A percentile compares a stretch with the other conserved stretches of the same genome.
Conservation (phyloP, 352 stramenopile species). For the Globisporangium cystogenes region DNA sequence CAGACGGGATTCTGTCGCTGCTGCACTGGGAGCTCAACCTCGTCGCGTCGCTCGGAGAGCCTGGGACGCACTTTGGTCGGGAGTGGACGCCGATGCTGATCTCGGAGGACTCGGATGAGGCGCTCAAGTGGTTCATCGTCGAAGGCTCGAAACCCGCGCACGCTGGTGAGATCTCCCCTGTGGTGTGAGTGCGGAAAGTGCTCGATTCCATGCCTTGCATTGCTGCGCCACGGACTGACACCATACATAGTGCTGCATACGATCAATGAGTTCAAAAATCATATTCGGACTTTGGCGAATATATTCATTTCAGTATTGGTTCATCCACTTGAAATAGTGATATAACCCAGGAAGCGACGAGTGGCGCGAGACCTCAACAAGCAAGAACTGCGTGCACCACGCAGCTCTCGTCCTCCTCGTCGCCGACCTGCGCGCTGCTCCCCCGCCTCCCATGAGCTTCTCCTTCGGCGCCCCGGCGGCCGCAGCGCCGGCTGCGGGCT, state of each 20-base stretch:
- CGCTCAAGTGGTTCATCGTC: conserved; percentile 11
- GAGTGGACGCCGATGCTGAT: conserved; percentile 11
- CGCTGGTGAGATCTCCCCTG: not conserved
- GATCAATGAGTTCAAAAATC: too few relatives aligned
- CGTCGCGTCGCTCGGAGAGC: conserved; percentile 2
- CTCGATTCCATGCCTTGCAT: too few relatives aligned
- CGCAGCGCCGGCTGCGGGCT: conserved; percentile 14
- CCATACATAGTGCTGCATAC: too few relatives aligned
- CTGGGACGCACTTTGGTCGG: conserved; percentile 11
- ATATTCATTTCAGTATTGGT: not conserved
- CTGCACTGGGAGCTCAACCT: conserved; percentile 11
- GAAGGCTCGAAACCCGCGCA: conserved; percentile 10
- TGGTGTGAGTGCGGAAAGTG: not conserved
- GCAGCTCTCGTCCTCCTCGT: not conserved
- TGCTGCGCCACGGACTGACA: too few relatives aligned
- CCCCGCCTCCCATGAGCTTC: conserved; percentile 31
- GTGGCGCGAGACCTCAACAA: conserved; percentile 1
- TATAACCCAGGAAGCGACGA: not conserved
- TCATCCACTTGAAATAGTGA: not conserved
- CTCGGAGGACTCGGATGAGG: not conserved
- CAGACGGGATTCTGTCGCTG: conserved; percentile 8
- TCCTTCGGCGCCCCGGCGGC: conserved; percentile 29
- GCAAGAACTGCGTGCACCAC: not conserved
- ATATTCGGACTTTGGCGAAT: not conserved
- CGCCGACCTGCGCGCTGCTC: not conserved